phyloP scores from a whole-genome alignment of 345 rosid genomes.

The Dimocarpus longan region DNA sequence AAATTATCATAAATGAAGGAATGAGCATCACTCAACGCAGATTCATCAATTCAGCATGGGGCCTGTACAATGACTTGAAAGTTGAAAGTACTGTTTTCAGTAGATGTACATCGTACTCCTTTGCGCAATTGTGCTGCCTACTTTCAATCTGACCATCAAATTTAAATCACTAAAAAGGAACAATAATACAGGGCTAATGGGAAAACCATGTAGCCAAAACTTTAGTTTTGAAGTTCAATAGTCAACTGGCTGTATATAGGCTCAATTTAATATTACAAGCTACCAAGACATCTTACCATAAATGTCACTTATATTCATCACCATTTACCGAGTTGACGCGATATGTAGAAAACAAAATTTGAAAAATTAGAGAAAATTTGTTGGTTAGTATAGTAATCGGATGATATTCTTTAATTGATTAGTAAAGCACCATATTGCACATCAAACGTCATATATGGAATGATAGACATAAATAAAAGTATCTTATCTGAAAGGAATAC shows the following conservation, averaged over 20 bases:
- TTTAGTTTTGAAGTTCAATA: neutral
- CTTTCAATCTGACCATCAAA: neutral
- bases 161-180: neutral
- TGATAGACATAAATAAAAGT: too few relatives aligned
- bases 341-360: neutral
- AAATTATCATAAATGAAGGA: slow-evolving; percentile 3
- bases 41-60: neutral
- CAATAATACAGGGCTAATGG: neutral
- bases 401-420: too few relatives aligned
- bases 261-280: neutral
- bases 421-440: too few relatives aligned
- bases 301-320: neutral
- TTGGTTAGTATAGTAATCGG: neutral
- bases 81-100: neutral
- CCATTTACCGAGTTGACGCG: too few relatives aligned
- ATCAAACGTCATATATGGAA: too few relatives aligned
- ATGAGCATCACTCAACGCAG: neutral
- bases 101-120: neutral
- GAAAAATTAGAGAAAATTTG: neutral
- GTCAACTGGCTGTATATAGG: neutral
- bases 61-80: neutral
- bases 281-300: neutral
- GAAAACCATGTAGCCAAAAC: neutral
- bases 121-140: neutral
- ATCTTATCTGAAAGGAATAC: neutral